Conservation (phyloP, 1,284 basidiomycete species). For the Sutorius eximius region DNA sequence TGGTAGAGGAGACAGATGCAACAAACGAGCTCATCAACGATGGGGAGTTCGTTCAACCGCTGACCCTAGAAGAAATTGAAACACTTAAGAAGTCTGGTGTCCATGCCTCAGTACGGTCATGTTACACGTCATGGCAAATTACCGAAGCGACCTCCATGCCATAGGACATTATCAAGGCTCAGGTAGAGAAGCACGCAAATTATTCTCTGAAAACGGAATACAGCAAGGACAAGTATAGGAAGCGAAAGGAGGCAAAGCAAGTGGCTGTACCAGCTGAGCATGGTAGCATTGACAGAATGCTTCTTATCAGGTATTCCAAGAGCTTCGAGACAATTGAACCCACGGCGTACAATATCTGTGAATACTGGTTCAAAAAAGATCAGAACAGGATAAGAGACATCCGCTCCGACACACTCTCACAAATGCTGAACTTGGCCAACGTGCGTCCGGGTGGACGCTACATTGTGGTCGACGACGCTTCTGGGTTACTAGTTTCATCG, state of each 20-base stretch:
- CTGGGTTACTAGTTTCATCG: conserved; percentile 85
- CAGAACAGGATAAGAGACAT: conserved; percentile 82
- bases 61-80: conserved; percentile 81
- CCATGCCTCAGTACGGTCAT: conserved; percentile 61
- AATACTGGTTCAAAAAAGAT: conserved; percentile 87
- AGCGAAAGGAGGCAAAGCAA: conserved; percentile 93
- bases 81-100: conserved; percentile 74
- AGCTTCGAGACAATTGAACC: conserved; percentile 88
- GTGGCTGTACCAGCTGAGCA: conserved; percentile 21
- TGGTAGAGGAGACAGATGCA: conserved; percentile 82
- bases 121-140: conserved; percentile 4
- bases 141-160: conserved; percentile 12
- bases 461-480: conserved; percentile 90
- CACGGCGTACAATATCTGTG: conserved; percentile 83
- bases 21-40: conserved; percentile 90
- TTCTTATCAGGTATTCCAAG: conserved; percentile 72
- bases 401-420: conserved; percentile 85
- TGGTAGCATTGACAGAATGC: conserved; percentile 2
- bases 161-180: conserved; percentile 90
- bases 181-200: conserved; percentile 88
- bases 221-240: conserved; percentile 95
- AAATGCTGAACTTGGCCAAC: conserved; percentile 83
- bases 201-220: conserved; percentile 94
- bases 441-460: conserved; percentile 86
- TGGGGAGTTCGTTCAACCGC: conserved; percentile 72